Base-by-base conservation (phyloP, 495 filamentous ascomycete genomes). In the Daldinia decipiens region DNA sequence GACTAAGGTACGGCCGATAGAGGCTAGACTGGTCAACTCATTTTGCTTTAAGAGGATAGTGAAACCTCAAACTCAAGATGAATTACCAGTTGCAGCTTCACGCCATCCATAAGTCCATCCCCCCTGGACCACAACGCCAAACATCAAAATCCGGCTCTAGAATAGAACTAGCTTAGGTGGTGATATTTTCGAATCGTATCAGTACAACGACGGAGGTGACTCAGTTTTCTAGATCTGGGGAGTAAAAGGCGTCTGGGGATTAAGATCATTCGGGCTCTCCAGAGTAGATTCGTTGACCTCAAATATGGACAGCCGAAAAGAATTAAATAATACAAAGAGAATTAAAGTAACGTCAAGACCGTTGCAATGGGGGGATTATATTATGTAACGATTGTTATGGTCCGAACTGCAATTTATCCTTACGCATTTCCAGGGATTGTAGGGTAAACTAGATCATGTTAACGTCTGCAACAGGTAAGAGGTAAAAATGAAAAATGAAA, bases 371-470 rank as follows among this genome's bases (percentile, higher is more conserved):
- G 8, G 8, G 32, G 6, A 39, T 38, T 4, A 21, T 13, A 58
- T 27, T 13, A 47, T 12, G 43, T 24, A 53, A 55, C 5, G 34
- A 53, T 50, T 15, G 38, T 47, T 12, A 5, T 45, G 26, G 11
- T 29, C 7, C 5, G 9, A 58, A 50, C 34, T n/a, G 17, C 4
- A 13, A 47, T 17, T 63, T 43, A 72, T 54, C 38, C 65, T 15
- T 39, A 17, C 34, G 12, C 5, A 39, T 12, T 51, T 6, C 65
- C 70, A 21, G 70, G 65, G 7, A 68, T 50, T 0, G 40, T 24
- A 45, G 70, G 70, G 40, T 73, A 73, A 21, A 68, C 70, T 73
- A 24, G 12, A n/a, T 13, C 2, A 19, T 34, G 43, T 68, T 68
- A 73, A 60, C 17, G 21, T 7, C 1, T 52, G 61, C 2, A 9